These are phyloP conservation scores for Fusarium longipes DNA, from an alignment of 2,329 filamentous ascomycete genomes.

Conservation along the genomic window DNA sequence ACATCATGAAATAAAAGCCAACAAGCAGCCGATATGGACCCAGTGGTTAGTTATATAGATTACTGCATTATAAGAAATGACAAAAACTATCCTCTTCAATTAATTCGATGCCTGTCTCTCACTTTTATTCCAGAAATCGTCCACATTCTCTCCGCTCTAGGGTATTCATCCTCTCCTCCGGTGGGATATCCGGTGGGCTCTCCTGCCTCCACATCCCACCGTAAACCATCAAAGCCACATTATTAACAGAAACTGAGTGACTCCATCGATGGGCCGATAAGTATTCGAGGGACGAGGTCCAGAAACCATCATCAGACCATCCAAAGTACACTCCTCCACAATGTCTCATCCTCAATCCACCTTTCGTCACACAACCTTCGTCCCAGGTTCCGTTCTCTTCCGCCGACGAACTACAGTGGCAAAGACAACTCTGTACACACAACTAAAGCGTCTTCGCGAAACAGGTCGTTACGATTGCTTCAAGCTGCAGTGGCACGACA, in stretches of 20 bases:
- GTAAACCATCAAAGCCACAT: neutral
- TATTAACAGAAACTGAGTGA: neutral
- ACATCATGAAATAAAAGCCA: no score
- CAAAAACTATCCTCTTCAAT: no score
- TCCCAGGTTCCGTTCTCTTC: constrained; percentile 5
- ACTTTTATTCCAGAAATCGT: no score
- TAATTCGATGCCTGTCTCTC: neutral
- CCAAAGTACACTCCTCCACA: neutral
- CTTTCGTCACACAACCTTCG: constrained; percentile 18
- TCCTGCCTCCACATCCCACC: constrained; percentile 5
- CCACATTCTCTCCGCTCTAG: neutral
- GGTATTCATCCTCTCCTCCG: neutral
- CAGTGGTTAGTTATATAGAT: no score
- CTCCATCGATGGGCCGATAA: neutral
- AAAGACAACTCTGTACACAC: constrained; percentile 49
- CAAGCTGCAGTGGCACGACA: constrained; percentile 65
- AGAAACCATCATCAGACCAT: neutral
- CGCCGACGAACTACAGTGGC: constrained; percentile 3
- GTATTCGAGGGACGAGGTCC: neutral
- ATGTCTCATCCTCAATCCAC: constrained; percentile 34
- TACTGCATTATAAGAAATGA: no score
- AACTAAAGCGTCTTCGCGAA: constrained; percentile 61
- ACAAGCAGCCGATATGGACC: no score
- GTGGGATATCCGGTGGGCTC: constrained; percentile 11
- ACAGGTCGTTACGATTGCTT: constrained; percentile 70